These are phyloP conservation scores for Xylaria sp. DNA, from an alignment of 2,329 filamentous ascomycete species.

Conservation along the genomic window DNA sequence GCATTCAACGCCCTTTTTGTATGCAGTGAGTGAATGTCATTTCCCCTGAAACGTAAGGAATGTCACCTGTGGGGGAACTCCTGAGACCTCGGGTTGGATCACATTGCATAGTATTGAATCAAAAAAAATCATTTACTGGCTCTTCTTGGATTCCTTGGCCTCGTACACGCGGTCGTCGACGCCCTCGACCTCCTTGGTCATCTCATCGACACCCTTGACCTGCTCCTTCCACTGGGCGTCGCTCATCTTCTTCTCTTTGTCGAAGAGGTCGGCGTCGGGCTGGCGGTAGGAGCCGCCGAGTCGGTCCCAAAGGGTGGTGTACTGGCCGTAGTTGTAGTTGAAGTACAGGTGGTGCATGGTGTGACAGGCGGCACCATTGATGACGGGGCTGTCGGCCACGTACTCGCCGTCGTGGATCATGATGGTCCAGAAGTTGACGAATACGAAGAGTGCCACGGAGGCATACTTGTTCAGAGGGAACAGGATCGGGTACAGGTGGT, in stretches of 20 bases:
- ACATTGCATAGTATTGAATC: neutral
- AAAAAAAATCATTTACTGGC: conserved; percentile 43
- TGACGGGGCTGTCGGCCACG: conserved; percentile 85
- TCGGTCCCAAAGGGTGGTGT: conserved; percentile 91
- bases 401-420: conserved; percentile 97
- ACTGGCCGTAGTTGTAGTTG: conserved; percentile 95
- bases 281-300: conserved; percentile 86
- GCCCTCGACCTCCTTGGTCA: conserved; percentile 71
- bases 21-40: neutral
- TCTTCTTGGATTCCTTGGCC: conserved; percentile 61
- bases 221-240: conserved; percentile 82
- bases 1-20: neutral
- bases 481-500: conserved; percentile 92
- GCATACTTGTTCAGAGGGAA: conserved; percentile 93
- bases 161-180: conserved; percentile 62
- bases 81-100: neutral
- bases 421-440: conserved; percentile 97
- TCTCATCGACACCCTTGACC: conserved; percentile 60
- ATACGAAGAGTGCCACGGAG: conserved; percentile 85
- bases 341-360: conserved; percentile 89
- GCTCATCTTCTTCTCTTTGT: conserved; percentile 86
- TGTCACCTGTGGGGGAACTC: neutral
- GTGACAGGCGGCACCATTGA: conserved; percentile 96
- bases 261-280: conserved; percentile 87
- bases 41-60: neutral